Conservation (phyloP, 306 rosid genomes). For the Medicago lupulina region DNA sequence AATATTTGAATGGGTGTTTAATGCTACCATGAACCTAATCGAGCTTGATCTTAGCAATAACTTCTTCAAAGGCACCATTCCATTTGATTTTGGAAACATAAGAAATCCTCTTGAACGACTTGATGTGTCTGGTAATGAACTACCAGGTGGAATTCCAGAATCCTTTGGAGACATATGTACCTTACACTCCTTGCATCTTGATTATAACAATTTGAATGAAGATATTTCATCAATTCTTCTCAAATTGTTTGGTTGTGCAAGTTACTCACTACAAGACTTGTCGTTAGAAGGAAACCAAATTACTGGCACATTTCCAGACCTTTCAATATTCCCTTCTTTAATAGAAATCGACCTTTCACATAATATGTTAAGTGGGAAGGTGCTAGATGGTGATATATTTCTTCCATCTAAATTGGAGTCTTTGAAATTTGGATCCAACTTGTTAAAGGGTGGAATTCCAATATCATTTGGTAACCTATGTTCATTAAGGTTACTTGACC, state of each 20-base stretch:
- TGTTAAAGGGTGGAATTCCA: conserved; percentile 34
- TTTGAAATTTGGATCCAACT: not conserved
- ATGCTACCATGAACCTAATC: not conserved
- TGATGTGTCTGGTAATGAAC: not conserved
- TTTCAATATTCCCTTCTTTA: conserved; percentile 19
- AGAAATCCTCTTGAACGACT: too few species aligned
- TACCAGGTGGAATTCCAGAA: not conserved
- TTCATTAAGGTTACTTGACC: not conserved
- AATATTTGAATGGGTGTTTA: conserved; percentile 40
- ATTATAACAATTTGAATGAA: not conserved
- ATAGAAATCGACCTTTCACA: fast-evolving
- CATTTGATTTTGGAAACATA: not conserved
- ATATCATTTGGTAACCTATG: conserved; percentile 16
- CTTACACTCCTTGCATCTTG: not conserved
- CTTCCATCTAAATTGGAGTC: conserved; percentile 12
- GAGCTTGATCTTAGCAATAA: conserved; percentile 12
- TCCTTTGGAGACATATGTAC: conserved; percentile 21
- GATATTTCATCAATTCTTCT: conserved; percentile 21
- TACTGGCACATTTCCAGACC: conserved; percentile 17
- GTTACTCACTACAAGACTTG: conserved; percentile 31
- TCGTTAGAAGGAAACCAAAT: not conserved
- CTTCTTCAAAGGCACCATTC: not conserved
- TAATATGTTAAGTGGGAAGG: conserved; percentile 24
- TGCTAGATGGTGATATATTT: not conserved
- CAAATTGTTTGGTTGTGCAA: conserved; percentile 33